phyloP scores from a whole-genome alignment of 768 basidiomycete species.

The Fistulinella prunicolor region DNA sequence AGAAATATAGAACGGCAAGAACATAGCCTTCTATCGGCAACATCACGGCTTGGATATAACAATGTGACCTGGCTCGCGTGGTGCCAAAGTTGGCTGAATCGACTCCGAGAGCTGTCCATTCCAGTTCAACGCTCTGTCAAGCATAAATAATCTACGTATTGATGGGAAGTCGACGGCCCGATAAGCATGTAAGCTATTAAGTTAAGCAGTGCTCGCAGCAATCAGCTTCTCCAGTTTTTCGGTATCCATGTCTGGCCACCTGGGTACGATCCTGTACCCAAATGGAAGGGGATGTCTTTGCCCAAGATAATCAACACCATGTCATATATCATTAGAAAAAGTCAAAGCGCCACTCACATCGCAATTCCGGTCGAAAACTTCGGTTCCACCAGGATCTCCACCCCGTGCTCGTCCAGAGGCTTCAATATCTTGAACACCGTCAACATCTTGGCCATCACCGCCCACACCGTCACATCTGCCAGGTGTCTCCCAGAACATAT shows the following conservation, averaged over 20 bases:
- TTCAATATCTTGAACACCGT: constrained; percentile 12
- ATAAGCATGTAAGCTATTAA: background rate
- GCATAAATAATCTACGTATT: too few species aligned
- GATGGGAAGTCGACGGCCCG: too few species aligned
- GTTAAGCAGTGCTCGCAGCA: background rate
- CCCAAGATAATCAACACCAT: too few species aligned
- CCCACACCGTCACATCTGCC: constrained; percentile 17
- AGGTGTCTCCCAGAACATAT: constrained; percentile 21
- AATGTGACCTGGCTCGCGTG: too few species aligned
- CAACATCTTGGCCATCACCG: constrained; percentile 5
- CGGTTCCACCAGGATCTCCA: constrained; percentile 6
- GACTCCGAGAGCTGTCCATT: too few species aligned
- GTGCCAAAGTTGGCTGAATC: too few species aligned
- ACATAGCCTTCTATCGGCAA: too few species aligned
- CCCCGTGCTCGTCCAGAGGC: constrained; percentile 7
- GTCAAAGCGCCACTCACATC: constrained; percentile 2
- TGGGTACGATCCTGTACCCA: constrained; percentile 1
- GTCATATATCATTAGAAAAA: too few species aligned
- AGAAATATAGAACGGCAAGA: too few species aligned
- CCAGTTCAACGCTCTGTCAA: too few species aligned
- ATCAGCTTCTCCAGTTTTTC: constrained; percentile 2
- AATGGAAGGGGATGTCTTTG: constrained; percentile 1
- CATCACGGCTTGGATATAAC: too few species aligned
- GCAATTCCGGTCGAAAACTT: background rate
- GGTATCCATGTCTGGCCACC: background rate